Base-by-base conservation (phyloP, 2,329 filamentous ascomycete genomes). In the Leptosphaerulina australis region DNA sequence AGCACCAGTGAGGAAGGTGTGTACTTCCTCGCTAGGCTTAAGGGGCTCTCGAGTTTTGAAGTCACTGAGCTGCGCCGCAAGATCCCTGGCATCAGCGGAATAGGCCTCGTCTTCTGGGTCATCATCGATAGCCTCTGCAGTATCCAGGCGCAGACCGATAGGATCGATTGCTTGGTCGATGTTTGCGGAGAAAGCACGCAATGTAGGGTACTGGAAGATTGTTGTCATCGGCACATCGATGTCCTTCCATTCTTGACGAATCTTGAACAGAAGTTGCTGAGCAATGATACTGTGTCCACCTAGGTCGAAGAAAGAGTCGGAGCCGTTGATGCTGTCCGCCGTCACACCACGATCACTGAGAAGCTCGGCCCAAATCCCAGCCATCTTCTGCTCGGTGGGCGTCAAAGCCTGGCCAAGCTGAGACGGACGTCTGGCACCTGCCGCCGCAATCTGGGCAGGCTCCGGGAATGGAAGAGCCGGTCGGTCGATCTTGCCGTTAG, bases 1-100 rank as follows among this genome's bases (percentile, higher is more conserved):
- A 3, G 90, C 91, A 33, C 93, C 91, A 2, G 92, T 97, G 4
- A 97, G 76, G 71, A 97, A 88, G 9, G 94, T 80, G 0, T 87
- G 91, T 3, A 78, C 74, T 57, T 76, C 54, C 62, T 68, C 50
- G 49, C 72, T 65, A 15, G 63, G 57, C 22, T 66, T 59, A n/a
- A 74, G 58, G 1, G 84, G 81, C 12, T 66, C 63, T 24, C 59
- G 55, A 1, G 66, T 68, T 53, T 69, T 68, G 61, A 71, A 70
- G 5, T 70, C 62, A 3, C 48, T 65, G 10, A 89, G 74, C 25
- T 78, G 68, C 22, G 74, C 66, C 11, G 77, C 68, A 9, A 86
- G 73, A 39, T 82, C 75, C 28, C 79, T 72, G 0, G 83, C 74
- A 44, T 84, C 81, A 7, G 77, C 76, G 6, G 70, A 79, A 67